phyloP scores from a whole-genome alignment of 2,329 filamentous ascomycete genomes.

The Aspergillus neoniger region DNA sequence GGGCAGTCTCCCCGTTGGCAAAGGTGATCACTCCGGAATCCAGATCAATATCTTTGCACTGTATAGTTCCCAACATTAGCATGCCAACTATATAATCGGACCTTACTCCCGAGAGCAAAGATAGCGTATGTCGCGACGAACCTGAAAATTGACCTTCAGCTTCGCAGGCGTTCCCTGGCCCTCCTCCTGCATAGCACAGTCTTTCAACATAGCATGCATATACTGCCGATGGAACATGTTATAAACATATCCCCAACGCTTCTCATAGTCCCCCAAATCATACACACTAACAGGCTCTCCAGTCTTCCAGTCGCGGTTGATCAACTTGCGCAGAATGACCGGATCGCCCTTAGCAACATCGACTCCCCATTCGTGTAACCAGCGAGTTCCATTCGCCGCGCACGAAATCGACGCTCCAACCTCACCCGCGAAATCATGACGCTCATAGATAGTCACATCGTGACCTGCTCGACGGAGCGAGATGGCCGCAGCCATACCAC shows the following conservation, averaged over 20 bases:
- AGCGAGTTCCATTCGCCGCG: slow-evolving; percentile 69
- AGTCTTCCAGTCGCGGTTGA: slow-evolving; percentile 70
- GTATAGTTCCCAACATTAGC: neutral
- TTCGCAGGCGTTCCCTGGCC: slow-evolving; percentile 58
- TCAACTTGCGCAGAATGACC: slow-evolving; percentile 65
- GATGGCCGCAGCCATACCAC: slow-evolving; percentile 54
- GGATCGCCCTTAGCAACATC: slow-evolving; percentile 66
- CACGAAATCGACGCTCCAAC: slow-evolving; percentile 68
- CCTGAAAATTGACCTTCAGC: slow-evolving; percentile 58
- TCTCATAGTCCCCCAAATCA: slow-evolving; percentile 64
- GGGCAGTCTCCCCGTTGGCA: slow-evolving; percentile 51
- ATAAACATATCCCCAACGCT: slow-evolving; percentile 66
- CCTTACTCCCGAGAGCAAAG: too few species aligned
- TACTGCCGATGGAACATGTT: slow-evolving; percentile 71
- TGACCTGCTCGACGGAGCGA: slow-evolving; percentile 57
- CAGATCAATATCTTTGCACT: slow-evolving; percentile 56
- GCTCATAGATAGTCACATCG: slow-evolving; percentile 65
- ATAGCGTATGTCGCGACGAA: slow-evolving; percentile 26
- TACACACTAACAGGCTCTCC: slow-evolving; percentile 67
- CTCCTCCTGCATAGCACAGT: slow-evolving; percentile 55
- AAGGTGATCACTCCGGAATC: slow-evolving; percentile 55
- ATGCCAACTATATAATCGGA: neutral
- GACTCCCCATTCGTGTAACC: slow-evolving; percentile 69
- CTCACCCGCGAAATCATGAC: slow-evolving; percentile 66
- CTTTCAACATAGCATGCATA: slow-evolving; percentile 69